phyloP scores from a whole-genome alignment of 371 early-diverging fungal species.

The Mucor velutinosus region DNA sequence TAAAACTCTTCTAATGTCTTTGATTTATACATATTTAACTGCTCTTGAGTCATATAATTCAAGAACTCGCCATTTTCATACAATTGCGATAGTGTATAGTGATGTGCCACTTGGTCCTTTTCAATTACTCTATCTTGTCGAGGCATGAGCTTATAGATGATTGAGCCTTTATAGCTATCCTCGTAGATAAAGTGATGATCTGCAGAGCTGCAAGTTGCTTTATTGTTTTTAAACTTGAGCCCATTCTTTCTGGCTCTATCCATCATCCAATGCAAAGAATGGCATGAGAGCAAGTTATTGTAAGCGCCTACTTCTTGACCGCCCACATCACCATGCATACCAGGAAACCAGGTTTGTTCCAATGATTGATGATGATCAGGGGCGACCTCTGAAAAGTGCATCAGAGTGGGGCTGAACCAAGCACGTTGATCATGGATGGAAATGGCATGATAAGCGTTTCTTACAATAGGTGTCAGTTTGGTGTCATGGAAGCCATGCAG shows the following conservation, averaged over 20 bases:
- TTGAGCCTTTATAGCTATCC: conserved; percentile 31
- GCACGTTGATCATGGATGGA: conserved; percentile 47
- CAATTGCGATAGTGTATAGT: conserved; percentile 5
- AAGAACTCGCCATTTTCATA: conserved; percentile 25
- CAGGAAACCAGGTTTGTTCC: conserved; percentile 47
- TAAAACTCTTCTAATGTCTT: conserved; percentile 23
- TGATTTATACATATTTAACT: conserved; percentile 31
- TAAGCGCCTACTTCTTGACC: conserved; percentile 20
- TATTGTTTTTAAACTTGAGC: conserved; percentile 25
- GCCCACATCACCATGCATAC: conserved; percentile 40
- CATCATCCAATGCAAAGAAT: conserved; percentile 44
- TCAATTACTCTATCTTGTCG: conserved; percentile 36
- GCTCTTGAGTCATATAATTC: conserved; percentile 17
- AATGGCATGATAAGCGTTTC: conserved; percentile 40
- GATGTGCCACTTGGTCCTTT: background rate
- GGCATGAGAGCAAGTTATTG: conserved; percentile 26
- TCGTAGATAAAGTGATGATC: conserved; percentile 22
- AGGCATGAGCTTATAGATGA: conserved; percentile 30
- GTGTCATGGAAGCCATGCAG: conserved; percentile 39
- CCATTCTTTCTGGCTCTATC: conserved; percentile 29
- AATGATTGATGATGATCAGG: conserved; percentile 20
- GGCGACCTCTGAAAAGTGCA: conserved; percentile 22
- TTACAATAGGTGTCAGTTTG: conserved; percentile 29
- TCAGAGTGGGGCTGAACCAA: conserved; percentile 39
- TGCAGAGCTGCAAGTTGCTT: conserved; percentile 3